phyloP scores from a whole-genome alignment of 768 basidiomycete species.

The Termitomyces sp. region DNA sequence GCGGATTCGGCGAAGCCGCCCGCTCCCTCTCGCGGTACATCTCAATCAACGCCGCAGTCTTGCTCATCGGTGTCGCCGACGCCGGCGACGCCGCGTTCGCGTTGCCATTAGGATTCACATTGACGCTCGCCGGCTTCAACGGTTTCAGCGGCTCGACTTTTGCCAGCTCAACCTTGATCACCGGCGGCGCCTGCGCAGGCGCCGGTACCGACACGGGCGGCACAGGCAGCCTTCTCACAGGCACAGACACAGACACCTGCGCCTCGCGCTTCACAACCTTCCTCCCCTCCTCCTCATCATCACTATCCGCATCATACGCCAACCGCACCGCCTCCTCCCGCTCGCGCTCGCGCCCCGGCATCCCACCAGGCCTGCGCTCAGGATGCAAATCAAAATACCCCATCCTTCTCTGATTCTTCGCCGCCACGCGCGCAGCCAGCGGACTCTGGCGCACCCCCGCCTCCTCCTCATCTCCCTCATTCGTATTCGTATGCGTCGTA shows the following conservation, averaged over 20 bases:
- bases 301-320: constrained; percentile 31
- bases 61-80: constrained; percentile 31
- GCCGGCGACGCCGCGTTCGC: constrained; percentile 3
- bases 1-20: constrained; percentile 24
- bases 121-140: neutral
- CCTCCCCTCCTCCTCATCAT: constrained; percentile 22
- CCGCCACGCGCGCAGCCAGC: constrained; percentile 23
- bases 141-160: neutral
- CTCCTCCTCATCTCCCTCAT: neutral
- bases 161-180: constrained; percentile 1
- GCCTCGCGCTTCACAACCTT: neutral
- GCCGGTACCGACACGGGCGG: constrained; percentile 9
- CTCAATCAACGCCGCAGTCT: constrained; percentile 75
- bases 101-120: neutral
- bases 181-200: neutral
- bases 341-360: constrained; percentile 23
- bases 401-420: constrained; percentile 32
- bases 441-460: neutral
- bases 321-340: constrained; percentile 19
- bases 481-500: constrained; percentile 15
- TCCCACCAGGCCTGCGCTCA: constrained; percentile 44
- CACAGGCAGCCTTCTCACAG: constrained; percentile 13
- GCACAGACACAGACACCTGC: too few relatives aligned
- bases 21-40: constrained; percentile 78
- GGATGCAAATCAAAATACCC: constrained; percentile 81